These are phyloP conservation scores for Lentinula sp. DNA, from an alignment of 768 basidiomycete species.

Conservation along the genomic window DNA sequence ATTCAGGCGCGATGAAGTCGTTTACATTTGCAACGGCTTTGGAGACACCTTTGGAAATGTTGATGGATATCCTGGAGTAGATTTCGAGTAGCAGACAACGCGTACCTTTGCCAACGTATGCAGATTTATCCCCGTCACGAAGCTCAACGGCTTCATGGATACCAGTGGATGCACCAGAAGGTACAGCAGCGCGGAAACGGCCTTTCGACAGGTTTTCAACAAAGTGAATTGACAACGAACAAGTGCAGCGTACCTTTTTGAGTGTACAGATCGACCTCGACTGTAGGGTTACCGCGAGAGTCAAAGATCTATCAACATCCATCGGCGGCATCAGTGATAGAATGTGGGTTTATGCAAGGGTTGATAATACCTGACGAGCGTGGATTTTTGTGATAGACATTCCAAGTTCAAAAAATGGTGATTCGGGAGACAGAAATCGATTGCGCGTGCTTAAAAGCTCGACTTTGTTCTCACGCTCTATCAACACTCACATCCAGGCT, in stretches of 20 bases:
- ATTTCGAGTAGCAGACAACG: conserved; percentile 2
- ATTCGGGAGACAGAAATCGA: conserved; percentile 16
- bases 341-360: background rate
- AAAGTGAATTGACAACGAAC: conserved; percentile 5
- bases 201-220: conserved; percentile 39
- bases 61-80: background rate
- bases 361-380: conserved; percentile 75
- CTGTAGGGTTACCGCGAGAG: conserved; percentile 97
- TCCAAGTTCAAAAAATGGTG: conserved; percentile 8
- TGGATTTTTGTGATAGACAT: conserved; percentile 92
- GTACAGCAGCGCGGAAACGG: conserved; percentile 89
- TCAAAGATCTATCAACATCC: conserved; percentile 79
- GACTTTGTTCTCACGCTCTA: background rate
- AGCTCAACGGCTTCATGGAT: conserved; percentile 98
- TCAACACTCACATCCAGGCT: background rate
- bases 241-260: conserved; percentile 56
- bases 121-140: conserved; percentile 89
- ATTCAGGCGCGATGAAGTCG: conserved; percentile 78
- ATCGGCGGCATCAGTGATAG: conserved; percentile 1
- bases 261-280: conserved; percentile 89
- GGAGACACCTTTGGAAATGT: conserved; percentile 59
- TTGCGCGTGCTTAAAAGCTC: background rate
- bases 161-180: conserved; percentile 98
- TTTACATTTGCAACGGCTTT: conserved; percentile 97
- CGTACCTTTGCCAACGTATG: conserved; percentile 94